Evolutionary conservation across 306 rosid species (phyloP).

Genomic region (Quercus bicolor): DNA sequence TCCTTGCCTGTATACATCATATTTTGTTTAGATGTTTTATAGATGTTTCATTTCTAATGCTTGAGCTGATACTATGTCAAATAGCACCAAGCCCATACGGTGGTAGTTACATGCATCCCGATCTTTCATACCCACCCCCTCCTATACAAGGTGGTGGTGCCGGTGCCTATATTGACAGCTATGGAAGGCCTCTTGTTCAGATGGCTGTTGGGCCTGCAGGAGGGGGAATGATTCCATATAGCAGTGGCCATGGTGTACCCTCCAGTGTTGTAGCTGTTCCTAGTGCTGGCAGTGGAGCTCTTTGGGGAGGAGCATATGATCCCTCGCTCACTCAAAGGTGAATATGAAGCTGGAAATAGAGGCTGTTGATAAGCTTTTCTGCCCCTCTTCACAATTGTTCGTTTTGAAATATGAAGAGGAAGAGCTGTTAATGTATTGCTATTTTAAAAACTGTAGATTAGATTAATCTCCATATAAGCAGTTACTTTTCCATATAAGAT

Average conservation of each 20-base stretch:
- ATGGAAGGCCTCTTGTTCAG: conserved; percentile 45
- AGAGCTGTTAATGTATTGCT: background rate
- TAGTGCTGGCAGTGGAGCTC: conserved; percentile 16
- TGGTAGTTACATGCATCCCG: conserved; percentile 25
- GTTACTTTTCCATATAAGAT: background rate
- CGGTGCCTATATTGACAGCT: conserved; percentile 39
- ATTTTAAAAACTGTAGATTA: background rate
- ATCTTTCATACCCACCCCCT: conserved; percentile 23
- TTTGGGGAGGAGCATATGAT: conserved; percentile 39
- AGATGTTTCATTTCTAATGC: conserved; percentile 28
- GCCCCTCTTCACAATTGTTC: background rate
- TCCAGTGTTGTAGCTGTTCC: conserved; percentile 18
- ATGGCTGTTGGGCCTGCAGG: conserved; percentile 39
- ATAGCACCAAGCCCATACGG: conserved; percentile 45
- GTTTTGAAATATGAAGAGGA: background rate
- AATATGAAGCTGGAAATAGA: conserved; percentile 8
- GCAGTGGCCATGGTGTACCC: conserved; percentile 35
- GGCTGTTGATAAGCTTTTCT: background rate
- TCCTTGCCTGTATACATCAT: conserved; percentile 11
- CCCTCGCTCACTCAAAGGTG: conserved; percentile 35
- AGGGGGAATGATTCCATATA: conserved; percentile 33
- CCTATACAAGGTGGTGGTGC: conserved; percentile 32
- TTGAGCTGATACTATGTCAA: background rate
- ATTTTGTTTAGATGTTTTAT: conserved; percentile 4
- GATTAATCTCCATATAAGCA: background rate